Evolutionary conservation across 352 stramenopile species (phyloP), one percentile per base, ranked within the genome.

Genomic region (Pythium aquatile): DNA sequence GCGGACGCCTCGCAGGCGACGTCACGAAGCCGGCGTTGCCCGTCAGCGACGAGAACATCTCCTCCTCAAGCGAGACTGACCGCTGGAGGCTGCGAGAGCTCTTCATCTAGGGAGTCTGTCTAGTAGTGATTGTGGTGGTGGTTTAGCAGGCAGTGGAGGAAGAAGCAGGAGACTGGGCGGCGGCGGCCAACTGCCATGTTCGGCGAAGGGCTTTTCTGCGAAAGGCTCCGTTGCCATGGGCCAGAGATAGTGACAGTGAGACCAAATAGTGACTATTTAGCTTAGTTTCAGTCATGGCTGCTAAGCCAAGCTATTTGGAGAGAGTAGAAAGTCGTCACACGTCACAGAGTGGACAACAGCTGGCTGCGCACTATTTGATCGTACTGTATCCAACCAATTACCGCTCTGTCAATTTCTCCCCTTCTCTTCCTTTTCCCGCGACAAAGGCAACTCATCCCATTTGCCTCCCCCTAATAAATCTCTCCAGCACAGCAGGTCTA

Each of bases 31-130:
- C 63, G 55, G 26, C 62, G 55, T 61, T 63, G 44, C 32, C 62
- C 33, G 54, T 63, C 14, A 56, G 42, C 17, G 58, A 47, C 10
- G 65, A 53, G 48, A 72, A 65, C 42, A 65, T 30, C 14, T 66
- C 55, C 14, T 72, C 65, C 5, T 72, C 65, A 5, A 65, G 10
- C 2, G 58, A 64, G 17, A 59, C 44, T 7, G 65, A 54, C 47
- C 65, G 65, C 51, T 59, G 52, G 8, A 16, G 44, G 20, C 16
- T 51, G 8, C 58, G 65, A 5, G 58, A 37, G 48, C 47, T 47
- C 32, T 42, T 47, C 37, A 42, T 64, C 47, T 39, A 56, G 63
- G 24, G 16, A 17, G 28, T 40, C 30, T 56, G 3, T 40, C 30
- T 56, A 2, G 26, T 26, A 26, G 26, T 20, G n/a, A 30, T 39